Percentiles rank a stretch among this genome's conserved stretches.
phyloP scores from a whole-genome alignment of 129 eudicot genomes.

The Helianthus annuus region DNA sequence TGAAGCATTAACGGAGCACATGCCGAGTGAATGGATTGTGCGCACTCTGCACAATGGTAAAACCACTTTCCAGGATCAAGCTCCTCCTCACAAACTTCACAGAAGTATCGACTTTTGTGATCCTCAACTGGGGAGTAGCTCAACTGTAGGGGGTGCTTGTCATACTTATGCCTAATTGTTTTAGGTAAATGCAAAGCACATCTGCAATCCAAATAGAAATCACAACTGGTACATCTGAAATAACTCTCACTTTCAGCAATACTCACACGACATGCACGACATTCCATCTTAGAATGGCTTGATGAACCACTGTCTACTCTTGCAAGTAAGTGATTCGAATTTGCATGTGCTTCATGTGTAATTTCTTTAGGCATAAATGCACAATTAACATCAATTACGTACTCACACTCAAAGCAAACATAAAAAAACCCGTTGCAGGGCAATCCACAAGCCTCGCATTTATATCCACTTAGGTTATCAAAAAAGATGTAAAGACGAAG shows the following conservation, averaged over 20 bases:
- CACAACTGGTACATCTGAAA: neutral
- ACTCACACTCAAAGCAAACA: no score
- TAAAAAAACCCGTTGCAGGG: neutral
- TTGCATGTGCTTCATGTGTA: slow-evolving; percentile 19
- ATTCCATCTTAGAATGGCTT: neutral
- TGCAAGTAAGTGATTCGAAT: neutral
- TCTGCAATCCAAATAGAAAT: slow-evolving; percentile 2
- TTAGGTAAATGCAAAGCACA: neutral
- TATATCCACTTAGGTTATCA: neutral
- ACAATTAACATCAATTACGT: slow-evolving; percentile 1
- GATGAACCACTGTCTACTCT: neutral
- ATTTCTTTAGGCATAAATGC: neutral
- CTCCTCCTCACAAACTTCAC: neutral
- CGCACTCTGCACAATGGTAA: slow-evolving; percentile 1
- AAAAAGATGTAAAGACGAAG: neutral
- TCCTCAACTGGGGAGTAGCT: no score
- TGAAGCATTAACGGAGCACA: slow-evolving; percentile 2
- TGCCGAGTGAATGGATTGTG: neutral
- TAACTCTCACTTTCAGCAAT: neutral
- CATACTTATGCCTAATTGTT: slow-evolving; percentile 1
- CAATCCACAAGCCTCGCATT: neutral
- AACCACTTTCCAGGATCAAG: slow-evolving; percentile 10
- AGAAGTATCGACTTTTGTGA: neutral
- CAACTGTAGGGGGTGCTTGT: neutral
- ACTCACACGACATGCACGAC: slow-evolving; percentile 9